Evolutionary conservation across 441 rosid genomes (phyloP).

Genomic region (Biscutella laevigata): DNA sequence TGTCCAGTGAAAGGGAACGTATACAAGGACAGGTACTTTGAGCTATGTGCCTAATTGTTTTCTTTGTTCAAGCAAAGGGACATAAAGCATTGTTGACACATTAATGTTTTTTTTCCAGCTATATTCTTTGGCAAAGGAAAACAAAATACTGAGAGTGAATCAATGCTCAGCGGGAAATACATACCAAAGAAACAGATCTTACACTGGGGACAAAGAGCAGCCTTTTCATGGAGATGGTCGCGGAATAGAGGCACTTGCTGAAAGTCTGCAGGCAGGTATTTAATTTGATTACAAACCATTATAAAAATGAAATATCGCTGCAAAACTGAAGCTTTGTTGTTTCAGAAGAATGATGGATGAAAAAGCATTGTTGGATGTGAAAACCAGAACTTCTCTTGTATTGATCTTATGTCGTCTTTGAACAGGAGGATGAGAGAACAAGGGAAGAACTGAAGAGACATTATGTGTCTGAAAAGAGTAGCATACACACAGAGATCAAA

Average conservation of each 20-base stretch:
- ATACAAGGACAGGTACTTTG: conserved; percentile 64
- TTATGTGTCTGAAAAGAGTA: conserved; percentile 15
- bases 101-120: conserved; percentile 42
- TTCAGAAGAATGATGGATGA: conserved; percentile 3
- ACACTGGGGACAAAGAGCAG: conserved; percentile 27
- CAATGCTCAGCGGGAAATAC: conserved; percentile 27
- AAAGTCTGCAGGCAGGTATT: conserved; percentile 51
- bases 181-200: conserved; percentile 10
- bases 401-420: conserved; percentile 13
- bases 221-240: conserved; percentile 17
- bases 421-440: conserved; percentile 36
- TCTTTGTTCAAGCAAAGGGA: neutral
- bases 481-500: neutral
- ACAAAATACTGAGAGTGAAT: conserved; percentile 36
- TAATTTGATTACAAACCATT: conserved; percentile 27
- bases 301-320: neutral
- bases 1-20: conserved; percentile 68
- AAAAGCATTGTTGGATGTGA: neutral
- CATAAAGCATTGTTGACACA: conserved; percentile 4
- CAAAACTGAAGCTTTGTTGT: neutral
- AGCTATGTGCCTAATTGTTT: conserved; percentile 1
- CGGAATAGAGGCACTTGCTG: conserved; percentile 26
- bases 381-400: conserved; percentile 3
- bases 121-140: conserved; percentile 42
- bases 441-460: conserved; percentile 18